A percentile compares a stretch with the other conserved stretches of the same genome.
phyloP scores from a whole-genome alignment of 108 stramenopile genomes.

The Fistulifera pelliculosa region DNA sequence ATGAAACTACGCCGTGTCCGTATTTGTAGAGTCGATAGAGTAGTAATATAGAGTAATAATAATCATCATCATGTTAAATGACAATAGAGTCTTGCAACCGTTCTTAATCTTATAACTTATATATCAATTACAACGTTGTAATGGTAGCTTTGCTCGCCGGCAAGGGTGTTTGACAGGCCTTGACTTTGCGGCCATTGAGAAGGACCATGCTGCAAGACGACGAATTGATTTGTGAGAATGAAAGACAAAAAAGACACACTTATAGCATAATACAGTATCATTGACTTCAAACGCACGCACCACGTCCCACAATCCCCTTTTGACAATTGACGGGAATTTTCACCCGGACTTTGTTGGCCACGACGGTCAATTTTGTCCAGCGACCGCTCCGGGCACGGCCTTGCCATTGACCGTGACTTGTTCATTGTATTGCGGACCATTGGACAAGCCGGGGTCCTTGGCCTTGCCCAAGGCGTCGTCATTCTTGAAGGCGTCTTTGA shows the following conservation, averaged over 20 bases:
- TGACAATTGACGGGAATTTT: conserved; percentile 83
- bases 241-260: not conserved
- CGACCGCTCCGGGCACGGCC: conserved; percentile 53
- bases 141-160: conserved; percentile 9
- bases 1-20: no score
- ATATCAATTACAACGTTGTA: not conserved
- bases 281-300: not conserved
- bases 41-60: not conserved
- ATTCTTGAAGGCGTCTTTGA: conserved; percentile 70
- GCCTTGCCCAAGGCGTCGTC: conserved; percentile 60
- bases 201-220: conserved; percentile 35
- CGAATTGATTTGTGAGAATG: not conserved
- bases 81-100: not conserved
- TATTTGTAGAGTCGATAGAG: no score
- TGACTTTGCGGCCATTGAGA: conserved; percentile 73
- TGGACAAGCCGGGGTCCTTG: conserved; percentile 57
- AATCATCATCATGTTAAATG: not conserved
- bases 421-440: conserved; percentile 69
- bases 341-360: conserved; percentile 61
- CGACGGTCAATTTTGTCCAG: conserved; percentile 67
- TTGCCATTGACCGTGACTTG: conserved; percentile 80
- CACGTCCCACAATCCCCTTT: conserved; percentile 80
- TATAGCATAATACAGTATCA: not conserved
- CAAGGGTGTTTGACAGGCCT: conserved; percentile 12
- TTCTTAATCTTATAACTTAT: not conserved